Base-by-base conservation (phyloP, 2,329 filamentous ascomycete genomes). In the Neofusicoccum sp. region DNA sequence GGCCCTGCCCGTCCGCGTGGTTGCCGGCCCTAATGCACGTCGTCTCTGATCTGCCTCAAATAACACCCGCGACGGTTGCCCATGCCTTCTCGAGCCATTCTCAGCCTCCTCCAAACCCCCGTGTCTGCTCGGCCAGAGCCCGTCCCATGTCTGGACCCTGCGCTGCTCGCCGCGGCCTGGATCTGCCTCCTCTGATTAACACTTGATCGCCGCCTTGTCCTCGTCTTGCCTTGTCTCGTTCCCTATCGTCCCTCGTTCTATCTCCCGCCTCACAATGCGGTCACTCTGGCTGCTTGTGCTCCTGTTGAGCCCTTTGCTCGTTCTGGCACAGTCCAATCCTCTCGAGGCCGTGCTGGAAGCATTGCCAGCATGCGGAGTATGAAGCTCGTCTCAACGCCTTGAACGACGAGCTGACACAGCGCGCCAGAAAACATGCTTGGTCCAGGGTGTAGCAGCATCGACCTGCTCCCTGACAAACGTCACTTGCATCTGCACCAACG, bases 401-500 rank as follows among this genome's bases (percentile, higher is more conserved):
- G 12, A 2, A 49, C 33, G 30, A 20, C 20, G 34, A 14, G 45
- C 44, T 60, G 26, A 60, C 44, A 24, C 11, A n/a, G 28, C 8
- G 38, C 14, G 26, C 7, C 44, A 60, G 57, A 49, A 24, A 24
- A 43, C 57, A n/a, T 60, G 57, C 33, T n/a, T 51, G 4, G 16
- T 49, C 9, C 45, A 51, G 9, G 43, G 44, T 14, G 26, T 60
- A 6, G 33, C 38, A 34, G 6, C 24, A 20, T 60, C 47, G 26
- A 53, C 28, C 26, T 60, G 58, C 28, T 16, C 47, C 3, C 4
- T 40, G 20, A 60, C 58, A 8, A 54, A 60, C 26, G 47, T 54
- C n/a, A 54, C 58, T n/a, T 60, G 58, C 38, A 60, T 60, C 36
- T 60, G 58, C 47, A 60, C 58, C 38, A 26, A 60, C 38, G 41